Evolutionary conservation across 768 basidiomycete species (phyloP), one percentile per base, ranked within the genome.

Genomic region (Pleurotus salmoneostramineus): DNA sequence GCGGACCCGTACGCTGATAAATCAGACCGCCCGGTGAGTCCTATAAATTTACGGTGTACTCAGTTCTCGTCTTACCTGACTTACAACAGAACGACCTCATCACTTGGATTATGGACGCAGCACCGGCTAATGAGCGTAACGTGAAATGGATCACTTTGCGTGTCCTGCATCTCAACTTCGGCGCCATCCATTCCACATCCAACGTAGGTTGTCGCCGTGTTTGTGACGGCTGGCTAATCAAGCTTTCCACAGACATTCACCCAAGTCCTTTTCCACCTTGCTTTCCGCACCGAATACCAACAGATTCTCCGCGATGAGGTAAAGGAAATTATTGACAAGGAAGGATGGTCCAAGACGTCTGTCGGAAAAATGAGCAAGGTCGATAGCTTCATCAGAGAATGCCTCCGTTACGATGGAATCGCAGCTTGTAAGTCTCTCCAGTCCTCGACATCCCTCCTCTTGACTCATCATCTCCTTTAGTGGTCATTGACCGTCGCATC

Each of bases 371-470:
- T 81, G 71, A 66, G 70, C 56, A 74, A 75, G 58, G 51, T 79
- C n/a, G 78, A 79, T 56, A 81, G 78, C 57, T 78, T 79, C 60
- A 57, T 80, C 17, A 71, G 73, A 35, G 80, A 80, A 56, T 72
- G 72, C 3, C 70, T 71, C 56, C 67, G 75, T 3, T 58, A 68
- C 27, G 66, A 66, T n/a, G 72, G 73, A 2, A 58, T 66, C 34
- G 64, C 60, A 15, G 56, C 63, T 14, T 21, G 75, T 76, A 60
- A 8, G 66, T 21, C 63, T 3, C 12, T 12, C 35, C 44, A 10
- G 42, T 10, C 11, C 11, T 10, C 6, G 5, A 36, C 5, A 7
- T 45, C 6, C 21, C 6, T 12, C 11, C 47, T 11, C 31, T 12
- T 32, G 21, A 8, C n/a, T n/a, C 37, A 31, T n/a, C n/a, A n/a